Percentiles rank a stretch among this genome's conserved stretches.
Conservation (phyloP, 306 rosid species). For the Pyrus communis region DNA sequence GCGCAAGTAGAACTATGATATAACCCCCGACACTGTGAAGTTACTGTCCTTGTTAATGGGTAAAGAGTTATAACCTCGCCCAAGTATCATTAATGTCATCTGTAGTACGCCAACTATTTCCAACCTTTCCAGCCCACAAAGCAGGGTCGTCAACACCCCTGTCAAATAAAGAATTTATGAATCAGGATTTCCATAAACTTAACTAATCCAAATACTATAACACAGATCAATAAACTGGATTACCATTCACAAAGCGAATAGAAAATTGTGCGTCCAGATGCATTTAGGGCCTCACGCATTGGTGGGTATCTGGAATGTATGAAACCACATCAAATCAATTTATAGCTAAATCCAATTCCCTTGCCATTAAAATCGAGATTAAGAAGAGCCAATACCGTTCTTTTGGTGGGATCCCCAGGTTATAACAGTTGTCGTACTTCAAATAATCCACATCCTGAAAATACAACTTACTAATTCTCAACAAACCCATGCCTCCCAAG, state of each 20-base stretch:
- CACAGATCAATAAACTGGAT: slow-evolving; percentile 10
- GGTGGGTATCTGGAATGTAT: slow-evolving; percentile 76
- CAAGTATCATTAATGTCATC: slow-evolving; percentile 85
- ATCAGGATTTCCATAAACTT: slow-evolving; percentile 8
- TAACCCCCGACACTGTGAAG: slow-evolving; percentile 4
- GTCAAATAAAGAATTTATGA: slow-evolving; percentile 6
- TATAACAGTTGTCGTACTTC: slow-evolving; percentile 95
- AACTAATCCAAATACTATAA: slow-evolving; percentile 16
- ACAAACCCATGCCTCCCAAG: not conserved
- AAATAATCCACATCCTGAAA: slow-evolving; percentile 81
- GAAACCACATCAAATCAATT: slow-evolving; percentile 25
- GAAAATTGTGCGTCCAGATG: slow-evolving; percentile 57
- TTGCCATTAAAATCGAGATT: slow-evolving; percentile 7
- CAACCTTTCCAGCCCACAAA: slow-evolving; percentile 83
- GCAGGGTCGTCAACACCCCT: slow-evolving; percentile 97
- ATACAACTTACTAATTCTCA: not conserved
- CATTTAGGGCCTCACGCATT: slow-evolving; percentile 86
- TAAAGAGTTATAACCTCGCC: slow-evolving; percentile 65
- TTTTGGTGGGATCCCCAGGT: slow-evolving; percentile 70
- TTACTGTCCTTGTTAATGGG: slow-evolving; percentile 7
- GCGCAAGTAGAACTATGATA: not conserved
- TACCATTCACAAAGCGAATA: slow-evolving; percentile 94
- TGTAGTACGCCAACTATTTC: slow-evolving; percentile 99
- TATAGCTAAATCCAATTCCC: slow-evolving; percentile 6
- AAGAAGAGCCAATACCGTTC: slow-evolving; percentile 50